Conservation (phyloP, 2,329 filamentous ascomycete genomes). For the Talaromyces sp. region DNA sequence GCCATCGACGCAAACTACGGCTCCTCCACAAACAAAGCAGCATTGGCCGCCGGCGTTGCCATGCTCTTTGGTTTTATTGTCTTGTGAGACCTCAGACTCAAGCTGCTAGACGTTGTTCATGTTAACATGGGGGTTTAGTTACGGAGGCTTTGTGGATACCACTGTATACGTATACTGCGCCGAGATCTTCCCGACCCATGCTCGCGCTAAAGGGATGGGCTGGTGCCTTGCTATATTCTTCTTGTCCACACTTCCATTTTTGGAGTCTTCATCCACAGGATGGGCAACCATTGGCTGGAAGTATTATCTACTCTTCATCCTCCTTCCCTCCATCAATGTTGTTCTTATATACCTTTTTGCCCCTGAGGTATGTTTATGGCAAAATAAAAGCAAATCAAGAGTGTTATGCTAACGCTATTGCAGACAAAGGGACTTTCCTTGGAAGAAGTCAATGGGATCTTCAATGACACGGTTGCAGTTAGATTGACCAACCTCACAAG, state of each 20-base stretch:
- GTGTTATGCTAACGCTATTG: no score
- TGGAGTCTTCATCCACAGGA: neutral
- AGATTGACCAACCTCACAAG: neutral
- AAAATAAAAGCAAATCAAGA: no score
- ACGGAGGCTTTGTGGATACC: conserved; percentile 8
- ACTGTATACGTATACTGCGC: conserved; percentile 16
- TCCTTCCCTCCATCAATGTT: conserved; percentile 1
- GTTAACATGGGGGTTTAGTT: neutral
- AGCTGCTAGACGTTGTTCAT: no score
- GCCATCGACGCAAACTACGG: conserved; percentile 12
- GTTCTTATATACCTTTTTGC: neutral
- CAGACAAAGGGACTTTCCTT: conserved; percentile 11
- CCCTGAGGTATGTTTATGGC: neutral
- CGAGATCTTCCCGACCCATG: conserved; percentile 13
- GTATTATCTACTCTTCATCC: conserved; percentile 11
- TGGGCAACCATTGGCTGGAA: conserved; percentile 7
- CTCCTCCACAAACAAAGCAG: conserved; percentile 10
- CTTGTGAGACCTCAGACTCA: neutral
- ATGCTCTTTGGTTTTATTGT: conserved; percentile 16
- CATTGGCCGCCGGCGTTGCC: conserved; percentile 15
- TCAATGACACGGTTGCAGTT: conserved; percentile 7
- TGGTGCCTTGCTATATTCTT: conserved; percentile 4
- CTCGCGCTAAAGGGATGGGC: conserved; percentile 14
- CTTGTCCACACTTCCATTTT: conserved; percentile 3
- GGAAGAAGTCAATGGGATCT: conserved; percentile 8